phyloP scores from a whole-genome alignment of 2,329 filamentous ascomycete species.

The Harringtonia lauricola region DNA sequence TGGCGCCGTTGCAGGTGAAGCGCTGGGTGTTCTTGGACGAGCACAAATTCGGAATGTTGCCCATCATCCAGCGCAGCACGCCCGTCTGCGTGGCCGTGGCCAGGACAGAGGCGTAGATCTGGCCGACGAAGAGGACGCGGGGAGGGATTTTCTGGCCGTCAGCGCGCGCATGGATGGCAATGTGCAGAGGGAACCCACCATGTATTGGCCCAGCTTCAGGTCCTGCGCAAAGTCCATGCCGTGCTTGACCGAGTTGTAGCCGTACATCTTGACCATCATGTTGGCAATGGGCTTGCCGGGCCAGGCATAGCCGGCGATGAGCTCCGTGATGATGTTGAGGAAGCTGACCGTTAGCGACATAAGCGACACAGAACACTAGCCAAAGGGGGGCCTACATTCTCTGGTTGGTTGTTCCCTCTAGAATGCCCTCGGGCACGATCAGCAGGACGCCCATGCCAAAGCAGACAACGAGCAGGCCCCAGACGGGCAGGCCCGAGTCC shows the following conservation, averaged over 20 bases:
- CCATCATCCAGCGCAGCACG: conserved; percentile 34
- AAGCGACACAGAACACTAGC: background rate
- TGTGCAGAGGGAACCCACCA: background rate
- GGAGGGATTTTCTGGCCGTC: conserved; percentile 38
- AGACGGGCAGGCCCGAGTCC: conserved; percentile 18
- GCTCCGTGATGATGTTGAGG: conserved; percentile 35
- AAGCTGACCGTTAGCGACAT: conserved; percentile 19
- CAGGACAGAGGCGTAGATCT: conserved; percentile 45
- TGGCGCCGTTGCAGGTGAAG: conserved; percentile 40
- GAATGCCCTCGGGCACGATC: conserved; percentile 31
- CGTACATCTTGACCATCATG: conserved; percentile 33
- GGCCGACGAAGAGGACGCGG: conserved; percentile 45
- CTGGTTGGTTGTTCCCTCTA: conserved; percentile 28
- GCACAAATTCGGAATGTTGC: conserved; percentile 36
- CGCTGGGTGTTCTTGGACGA: conserved; percentile 33
- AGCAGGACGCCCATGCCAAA: conserved; percentile 31
- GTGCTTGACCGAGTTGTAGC: conserved; percentile 30
- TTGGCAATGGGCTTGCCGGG: conserved; percentile 33
- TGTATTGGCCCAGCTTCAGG: conserved; percentile 13
- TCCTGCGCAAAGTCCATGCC: conserved; percentile 35
- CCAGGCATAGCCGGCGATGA: conserved; percentile 30
- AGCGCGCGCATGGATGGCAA: too few species aligned
- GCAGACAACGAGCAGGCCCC: conserved; percentile 24
- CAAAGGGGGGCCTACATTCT: conserved; percentile 1
- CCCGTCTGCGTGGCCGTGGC: conserved; percentile 27